These are phyloP conservation scores for Acanthamoeba culbertsoni DNA, from an alignment of 208 protist species.

Conservation along the genomic window DNA sequence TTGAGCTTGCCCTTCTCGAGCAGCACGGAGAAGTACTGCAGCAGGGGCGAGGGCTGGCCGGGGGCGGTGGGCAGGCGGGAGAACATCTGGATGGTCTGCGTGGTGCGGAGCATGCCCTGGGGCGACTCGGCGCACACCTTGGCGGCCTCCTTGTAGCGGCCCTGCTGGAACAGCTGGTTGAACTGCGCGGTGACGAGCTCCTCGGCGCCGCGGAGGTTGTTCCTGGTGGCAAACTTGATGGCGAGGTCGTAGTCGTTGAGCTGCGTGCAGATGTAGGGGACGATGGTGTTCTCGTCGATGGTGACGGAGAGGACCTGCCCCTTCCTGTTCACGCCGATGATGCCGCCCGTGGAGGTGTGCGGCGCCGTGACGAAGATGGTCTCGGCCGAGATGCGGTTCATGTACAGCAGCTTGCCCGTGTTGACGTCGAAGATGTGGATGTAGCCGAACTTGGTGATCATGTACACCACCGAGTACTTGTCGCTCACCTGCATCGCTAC, in stretches of 20 bases:
- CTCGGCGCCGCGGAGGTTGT: slow-evolving; percentile 97
- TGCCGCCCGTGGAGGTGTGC: slow-evolving; percentile 88
- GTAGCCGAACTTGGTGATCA: slow-evolving; percentile 96
- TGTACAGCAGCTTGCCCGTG: slow-evolving; percentile 92
- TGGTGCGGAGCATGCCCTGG: slow-evolving; percentile 92
- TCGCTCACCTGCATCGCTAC: slow-evolving; percentile 93
- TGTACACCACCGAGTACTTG: slow-evolving; percentile 95
- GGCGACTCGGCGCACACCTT: slow-evolving; percentile 94
- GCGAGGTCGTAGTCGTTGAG: slow-evolving; percentile 94
- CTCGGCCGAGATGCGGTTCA: slow-evolving; percentile 92
- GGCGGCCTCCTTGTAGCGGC: slow-evolving; percentile 94
- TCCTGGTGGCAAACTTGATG: slow-evolving; percentile 93
- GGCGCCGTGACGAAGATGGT: slow-evolving; percentile 95
- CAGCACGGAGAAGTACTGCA: slow-evolving; percentile 97
- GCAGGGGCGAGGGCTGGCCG: slow-evolving; percentile 93
- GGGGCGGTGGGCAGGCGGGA: slow-evolving; percentile 79
- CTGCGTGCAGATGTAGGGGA: slow-evolving; percentile 94
- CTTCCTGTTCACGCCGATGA: slow-evolving; percentile 96
- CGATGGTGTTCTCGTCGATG: slow-evolving; percentile 95
- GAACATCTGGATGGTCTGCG: slow-evolving; percentile 91
- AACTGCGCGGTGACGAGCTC: slow-evolving; percentile 96
- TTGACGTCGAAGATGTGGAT: slow-evolving; percentile 95
- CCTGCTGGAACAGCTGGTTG: slow-evolving; percentile 90
- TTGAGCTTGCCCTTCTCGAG: slow-evolving; percentile 97
- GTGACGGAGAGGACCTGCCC: slow-evolving; percentile 85